Percentiles rank a stretch among this genome's conserved stretches.
Conservation (phyloP, 495 filamentous ascomycete genomes). For the Podospora sp. region DNA sequence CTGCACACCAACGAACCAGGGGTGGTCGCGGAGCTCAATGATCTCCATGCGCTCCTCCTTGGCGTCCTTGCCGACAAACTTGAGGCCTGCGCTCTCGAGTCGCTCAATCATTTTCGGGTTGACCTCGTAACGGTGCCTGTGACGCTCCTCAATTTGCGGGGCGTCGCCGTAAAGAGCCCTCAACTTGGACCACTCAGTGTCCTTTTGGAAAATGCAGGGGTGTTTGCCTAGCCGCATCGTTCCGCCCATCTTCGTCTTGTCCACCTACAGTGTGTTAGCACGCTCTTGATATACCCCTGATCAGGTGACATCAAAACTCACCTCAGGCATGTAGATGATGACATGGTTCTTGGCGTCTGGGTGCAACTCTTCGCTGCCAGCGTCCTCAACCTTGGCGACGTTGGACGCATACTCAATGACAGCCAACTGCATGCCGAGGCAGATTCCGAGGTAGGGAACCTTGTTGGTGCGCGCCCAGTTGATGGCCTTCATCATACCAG, state of each 20-base stretch:
- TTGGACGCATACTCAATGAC: slow-evolving; percentile 88
- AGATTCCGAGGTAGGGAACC: slow-evolving; percentile 86
- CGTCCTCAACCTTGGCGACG: slow-evolving; percentile 61
- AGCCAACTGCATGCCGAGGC: slow-evolving; percentile 92
- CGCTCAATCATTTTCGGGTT: slow-evolving; percentile 66
- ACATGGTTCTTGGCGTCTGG: slow-evolving; percentile 58
- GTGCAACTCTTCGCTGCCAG: slow-evolving; percentile 69
- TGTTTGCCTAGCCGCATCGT: slow-evolving; percentile 90
- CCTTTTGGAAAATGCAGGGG: slow-evolving; percentile 72
- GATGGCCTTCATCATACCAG: slow-evolving; percentile 85
- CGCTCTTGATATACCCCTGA: slow-evolving; percentile 18
- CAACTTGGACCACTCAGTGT: slow-evolving; percentile 78
- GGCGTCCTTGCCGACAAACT: slow-evolving; percentile 80
- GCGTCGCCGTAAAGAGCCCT: slow-evolving; percentile 70
- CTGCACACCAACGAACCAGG: slow-evolving; percentile 72
- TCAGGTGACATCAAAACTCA: no score
- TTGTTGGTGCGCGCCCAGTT: slow-evolving; percentile 82
- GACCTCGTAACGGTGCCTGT: slow-evolving; percentile 77
- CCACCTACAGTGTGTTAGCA: background rate
- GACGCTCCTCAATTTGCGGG: slow-evolving; percentile 61
- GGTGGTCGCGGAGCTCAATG: slow-evolving; percentile 85
- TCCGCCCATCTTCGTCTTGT: slow-evolving; percentile 70
- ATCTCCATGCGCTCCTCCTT: slow-evolving; percentile 87
- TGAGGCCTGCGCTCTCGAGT: slow-evolving; percentile 60
- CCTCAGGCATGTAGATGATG: slow-evolving; percentile 90